Evolutionary conservation across 2,329 filamentous ascomycete species (phyloP), one percentile per base, ranked within the genome.

Genomic region (Exophiala sp.): DNA sequence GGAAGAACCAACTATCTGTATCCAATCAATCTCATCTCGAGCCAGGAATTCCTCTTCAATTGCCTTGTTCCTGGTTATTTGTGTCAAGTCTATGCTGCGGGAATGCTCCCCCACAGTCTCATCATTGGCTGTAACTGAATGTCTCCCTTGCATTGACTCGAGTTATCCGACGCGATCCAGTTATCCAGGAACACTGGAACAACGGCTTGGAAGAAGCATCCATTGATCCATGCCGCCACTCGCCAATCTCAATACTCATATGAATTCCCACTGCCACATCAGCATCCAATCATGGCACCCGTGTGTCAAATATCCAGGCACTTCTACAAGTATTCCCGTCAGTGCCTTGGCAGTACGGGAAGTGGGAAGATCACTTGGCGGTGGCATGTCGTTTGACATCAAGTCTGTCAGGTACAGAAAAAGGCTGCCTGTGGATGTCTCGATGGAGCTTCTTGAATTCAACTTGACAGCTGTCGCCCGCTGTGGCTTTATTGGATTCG

Each of bases 11-110:
- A 29, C 16, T 42, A 42, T 21, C 40, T 12, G 5, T 20, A 43
- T 43, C 41, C 41, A 43, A 43, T 43, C 41, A 43, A 12, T n/a
- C 41, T 3, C n/a, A 43, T 43, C 41, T 43, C 41, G 41, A 43
- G 24, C 41, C 41, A 29, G 21, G 21, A 24, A 29, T 43, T n/a
- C 21, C 41, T 18, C 18, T 18, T 20, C 18, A 10, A 16, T 41
- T 3, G 16, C 40, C 16, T 42, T 21, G 40, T 42, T 42, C 40
- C 41, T 29, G 41, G 18, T 24, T 14, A 29, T 24, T 24, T 21
- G 20, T 43, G 18, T 43, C 41, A 43, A 24, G 35, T 29, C 24
- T n/a, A 43, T 43, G n/a, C 21, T 43, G 41, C 41, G 21, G 41
- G 18, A 24, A 29, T 29, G 24, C 7, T 29, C 24, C 24, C 24